Evolutionary conservation across 306 rosid genomes (phyloP).

Genomic region (Carpinus fangiana): DNA sequence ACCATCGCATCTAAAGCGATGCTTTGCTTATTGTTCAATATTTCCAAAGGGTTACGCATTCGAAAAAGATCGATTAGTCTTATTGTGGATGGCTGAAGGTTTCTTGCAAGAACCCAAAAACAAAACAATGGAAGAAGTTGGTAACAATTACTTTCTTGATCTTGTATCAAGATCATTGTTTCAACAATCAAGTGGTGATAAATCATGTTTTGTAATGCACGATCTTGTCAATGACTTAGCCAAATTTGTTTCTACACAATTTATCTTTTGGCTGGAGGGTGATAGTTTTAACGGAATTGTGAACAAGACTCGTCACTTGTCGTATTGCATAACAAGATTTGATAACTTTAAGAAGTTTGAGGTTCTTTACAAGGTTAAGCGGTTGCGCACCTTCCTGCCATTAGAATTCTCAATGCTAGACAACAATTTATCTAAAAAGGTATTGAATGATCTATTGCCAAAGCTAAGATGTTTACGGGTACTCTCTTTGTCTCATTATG

Average conservation of each 20-base stretch:
- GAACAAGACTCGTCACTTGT: conserved; percentile 30
- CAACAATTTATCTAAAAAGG: background rate
- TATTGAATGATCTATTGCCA: background rate
- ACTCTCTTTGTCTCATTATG: conserved; percentile 4
- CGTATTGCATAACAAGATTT: conserved; percentile 17
- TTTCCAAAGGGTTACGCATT: conserved; percentile 31
- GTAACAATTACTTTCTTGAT: conserved; percentile 32
- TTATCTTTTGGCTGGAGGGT: conserved; percentile 12
- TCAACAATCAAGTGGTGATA: conserved; percentile 22
- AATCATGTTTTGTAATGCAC: conserved; percentile 29
- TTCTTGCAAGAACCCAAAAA: conserved; percentile 12
- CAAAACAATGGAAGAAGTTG: conserved; percentile 24
- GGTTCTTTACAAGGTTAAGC: conserved; percentile 6
- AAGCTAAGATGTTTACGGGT: conserved; percentile 25
- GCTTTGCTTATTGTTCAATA: conserved; percentile 25
- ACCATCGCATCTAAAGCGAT: background rate
- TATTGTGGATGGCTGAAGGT: conserved; percentile 49
- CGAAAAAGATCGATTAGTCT: conserved; percentile 21
- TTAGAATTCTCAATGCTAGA: background rate
- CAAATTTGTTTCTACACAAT: conserved; percentile 18
- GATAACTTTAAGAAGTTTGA: conserved; percentile 34
- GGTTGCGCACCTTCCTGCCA: conserved; percentile 28
- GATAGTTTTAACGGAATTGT: background rate
- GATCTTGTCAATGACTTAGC: conserved; percentile 43
- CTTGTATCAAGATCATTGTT: conserved; percentile 35